These are phyloP conservation scores for Mortierella sp. DNA, from an alignment of 371 early-diverging fungal genomes.

Conservation along the genomic window DNA sequence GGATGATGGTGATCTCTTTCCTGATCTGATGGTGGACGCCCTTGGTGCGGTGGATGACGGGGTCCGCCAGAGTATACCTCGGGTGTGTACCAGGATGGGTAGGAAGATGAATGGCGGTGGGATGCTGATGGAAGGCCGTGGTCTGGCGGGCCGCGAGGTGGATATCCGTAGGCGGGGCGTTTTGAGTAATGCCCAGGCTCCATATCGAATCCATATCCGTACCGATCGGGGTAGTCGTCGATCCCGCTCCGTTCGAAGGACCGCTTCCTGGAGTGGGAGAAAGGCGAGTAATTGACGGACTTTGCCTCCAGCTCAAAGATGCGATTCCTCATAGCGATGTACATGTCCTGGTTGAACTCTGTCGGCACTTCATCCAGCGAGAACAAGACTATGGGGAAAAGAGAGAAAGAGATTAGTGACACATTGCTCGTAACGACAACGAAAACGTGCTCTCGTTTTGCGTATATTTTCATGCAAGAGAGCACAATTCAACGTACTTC, in stretches of 20 bases:
- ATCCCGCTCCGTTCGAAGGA: slow-evolving; percentile 32
- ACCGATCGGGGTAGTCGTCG: slow-evolving; percentile 28
- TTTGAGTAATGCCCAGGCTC: slow-evolving; percentile 32
- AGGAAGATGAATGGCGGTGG: slow-evolving; percentile 37
- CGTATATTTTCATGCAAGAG: not conserved
- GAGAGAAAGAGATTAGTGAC: not conserved
- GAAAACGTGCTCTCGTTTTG: not conserved
- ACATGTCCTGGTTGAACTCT: slow-evolving; percentile 54
- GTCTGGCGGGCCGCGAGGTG: not conserved
- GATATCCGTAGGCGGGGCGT: slow-evolving; percentile 21
- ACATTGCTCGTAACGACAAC: not conserved
- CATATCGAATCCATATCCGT: slow-evolving; percentile 9
- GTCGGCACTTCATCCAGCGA: slow-evolving; percentile 52
- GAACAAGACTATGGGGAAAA: slow-evolving; percentile 32
- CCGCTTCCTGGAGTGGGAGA: slow-evolving; percentile 43
- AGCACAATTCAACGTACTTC: slow-evolving; percentile 26
- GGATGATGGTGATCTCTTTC: slow-evolving; percentile 13
- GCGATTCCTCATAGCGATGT: slow-evolving; percentile 57
- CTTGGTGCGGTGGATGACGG: slow-evolving; percentile 11
- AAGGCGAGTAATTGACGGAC: slow-evolving; percentile 48
- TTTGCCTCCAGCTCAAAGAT: slow-evolving; percentile 56
- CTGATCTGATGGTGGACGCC: slow-evolving; percentile 10
- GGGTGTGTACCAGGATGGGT: slow-evolving; percentile 56
- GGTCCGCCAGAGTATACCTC: slow-evolving; percentile 36
- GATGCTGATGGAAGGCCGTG: slow-evolving; percentile 5